A percentile compares a stretch with the other conserved stretches of the same genome.
Evolutionary conservation across 768 basidiomycete genomes (phyloP).

Genomic region (Imleria badia): DNA sequence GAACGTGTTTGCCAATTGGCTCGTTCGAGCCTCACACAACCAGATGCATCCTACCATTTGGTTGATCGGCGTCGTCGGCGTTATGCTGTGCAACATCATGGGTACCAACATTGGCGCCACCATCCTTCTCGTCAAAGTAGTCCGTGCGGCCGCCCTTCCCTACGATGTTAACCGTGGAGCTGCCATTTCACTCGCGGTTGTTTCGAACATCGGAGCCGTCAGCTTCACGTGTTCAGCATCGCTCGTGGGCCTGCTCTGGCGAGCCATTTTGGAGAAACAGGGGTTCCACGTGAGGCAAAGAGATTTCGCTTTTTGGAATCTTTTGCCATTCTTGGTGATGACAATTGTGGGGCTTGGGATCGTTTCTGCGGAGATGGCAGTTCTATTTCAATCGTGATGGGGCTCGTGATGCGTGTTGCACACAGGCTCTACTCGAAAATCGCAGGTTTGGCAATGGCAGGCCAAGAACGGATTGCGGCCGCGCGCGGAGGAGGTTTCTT

Average conservation of each 20-base stretch:
- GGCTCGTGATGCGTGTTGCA: not conserved
- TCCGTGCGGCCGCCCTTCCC: conserved; percentile 47
- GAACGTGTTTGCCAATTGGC: conserved; percentile 72
- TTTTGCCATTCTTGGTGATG: conserved; percentile 61
- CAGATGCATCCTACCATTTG: conserved; percentile 54
- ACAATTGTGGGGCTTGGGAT: conserved; percentile 65
- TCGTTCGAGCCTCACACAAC: conserved; percentile 43
- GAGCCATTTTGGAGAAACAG: conserved; percentile 70
- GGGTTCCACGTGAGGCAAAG: conserved; percentile 56
- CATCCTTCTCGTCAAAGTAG: conserved; percentile 81
- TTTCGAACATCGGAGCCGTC: conserved; percentile 89
- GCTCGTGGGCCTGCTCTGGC: conserved; percentile 89
- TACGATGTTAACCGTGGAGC: conserved; percentile 51
- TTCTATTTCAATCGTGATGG: conserved; percentile 36
- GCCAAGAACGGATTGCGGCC: not conserved
- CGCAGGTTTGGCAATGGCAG: not conserved
- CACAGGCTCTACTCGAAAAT: not conserved
- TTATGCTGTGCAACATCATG: conserved; percentile 78
- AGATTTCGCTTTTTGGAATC: conserved; percentile 75
- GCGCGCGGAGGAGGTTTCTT: too few species aligned
- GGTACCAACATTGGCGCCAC: conserved; percentile 93
- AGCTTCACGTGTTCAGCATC: conserved; percentile 88
- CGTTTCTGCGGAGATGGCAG: conserved; percentile 74
- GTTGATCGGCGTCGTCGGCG: conserved; percentile 69
- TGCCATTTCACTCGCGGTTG: conserved; percentile 75